Percentiles rank a stretch among this genome's conserved stretches.
Evolutionary conservation across 2,329 filamentous ascomycete species (phyloP).

Genomic region (Alternaria gansuensis): DNA sequence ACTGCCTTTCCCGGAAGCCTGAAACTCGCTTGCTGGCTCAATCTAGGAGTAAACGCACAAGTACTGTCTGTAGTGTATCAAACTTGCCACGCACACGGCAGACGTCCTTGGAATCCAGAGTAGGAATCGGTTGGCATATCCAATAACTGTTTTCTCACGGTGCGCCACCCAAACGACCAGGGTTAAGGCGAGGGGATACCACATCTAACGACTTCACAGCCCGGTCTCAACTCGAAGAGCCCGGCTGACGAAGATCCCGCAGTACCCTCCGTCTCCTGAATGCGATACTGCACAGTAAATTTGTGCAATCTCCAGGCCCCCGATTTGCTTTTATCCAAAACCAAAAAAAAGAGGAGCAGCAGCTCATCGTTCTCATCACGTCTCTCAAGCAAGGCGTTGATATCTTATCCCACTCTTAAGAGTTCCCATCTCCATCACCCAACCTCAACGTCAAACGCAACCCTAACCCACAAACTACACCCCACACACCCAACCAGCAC

Average conservation of each 20-base stretch:
- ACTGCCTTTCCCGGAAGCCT: no score
- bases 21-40: neutral
- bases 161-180: neutral
- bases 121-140: neutral
- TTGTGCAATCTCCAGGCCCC: no score
- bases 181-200: neutral
- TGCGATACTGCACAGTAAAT: neutral
- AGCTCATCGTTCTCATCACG: no score
- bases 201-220: neutral
- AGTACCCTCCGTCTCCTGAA: no score
- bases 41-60: neutral
- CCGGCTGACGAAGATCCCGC: neutral
- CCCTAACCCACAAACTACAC: constrained; percentile 70
- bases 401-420: no score
- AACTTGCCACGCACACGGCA: neutral
- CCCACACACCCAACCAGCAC: constrained; percentile 68
- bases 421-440: constrained; percentile 21
- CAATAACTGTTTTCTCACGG: no score
- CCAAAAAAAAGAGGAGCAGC: no score
- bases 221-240: neutral
- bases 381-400: neutral
- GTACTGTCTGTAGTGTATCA: neutral
- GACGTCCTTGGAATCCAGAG: neutral
- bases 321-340: neutral
- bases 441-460: constrained; percentile 65